phyloP scores from a whole-genome alignment of 164 flowering plant species.

The Euptelea pleiosperma region DNA sequence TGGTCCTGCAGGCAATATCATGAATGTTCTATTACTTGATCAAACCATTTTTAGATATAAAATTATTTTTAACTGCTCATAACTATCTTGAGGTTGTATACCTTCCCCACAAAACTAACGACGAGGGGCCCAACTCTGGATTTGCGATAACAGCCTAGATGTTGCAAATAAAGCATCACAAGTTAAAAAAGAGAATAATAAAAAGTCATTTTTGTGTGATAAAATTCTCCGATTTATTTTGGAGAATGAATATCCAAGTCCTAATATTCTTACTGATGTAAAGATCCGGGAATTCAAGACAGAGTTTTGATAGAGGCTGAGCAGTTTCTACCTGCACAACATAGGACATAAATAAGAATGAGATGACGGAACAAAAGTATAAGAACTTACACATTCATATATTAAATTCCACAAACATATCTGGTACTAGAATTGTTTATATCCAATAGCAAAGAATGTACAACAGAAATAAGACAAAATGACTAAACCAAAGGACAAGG shows the following conservation, averaged over 20 bases:
- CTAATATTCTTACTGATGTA: slow-evolving; percentile 51
- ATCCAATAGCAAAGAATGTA: background rate
- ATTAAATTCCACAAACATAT: no score
- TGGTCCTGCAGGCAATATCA: slow-evolving; percentile 53
- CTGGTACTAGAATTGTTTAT: no score
- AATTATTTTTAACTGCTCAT: background rate
- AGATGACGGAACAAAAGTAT: no score
- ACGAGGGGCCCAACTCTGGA: slow-evolving; percentile 60
- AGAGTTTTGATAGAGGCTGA: slow-evolving; percentile 55
- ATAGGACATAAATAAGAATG: slow-evolving; percentile 4
- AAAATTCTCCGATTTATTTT: background rate
- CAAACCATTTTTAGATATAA: background rate
- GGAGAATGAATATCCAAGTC: background rate
- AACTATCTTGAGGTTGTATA: slow-evolving; percentile 7
- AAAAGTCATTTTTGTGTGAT: background rate
- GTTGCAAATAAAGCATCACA: slow-evolving; percentile 6
- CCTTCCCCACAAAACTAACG: slow-evolving; percentile 57
- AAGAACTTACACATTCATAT: no score
- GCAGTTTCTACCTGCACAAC: slow-evolving; percentile 64
- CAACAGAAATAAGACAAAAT: no score
- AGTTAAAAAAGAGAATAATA: background rate
- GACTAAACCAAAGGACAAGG: no score
- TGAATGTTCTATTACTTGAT: background rate
- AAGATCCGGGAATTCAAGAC: slow-evolving; percentile 78
- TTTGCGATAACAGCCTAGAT: slow-evolving; percentile 66